Conservation (phyloP, 371 early-diverging fungal species). For the Chytridium lagenaria region DNA sequence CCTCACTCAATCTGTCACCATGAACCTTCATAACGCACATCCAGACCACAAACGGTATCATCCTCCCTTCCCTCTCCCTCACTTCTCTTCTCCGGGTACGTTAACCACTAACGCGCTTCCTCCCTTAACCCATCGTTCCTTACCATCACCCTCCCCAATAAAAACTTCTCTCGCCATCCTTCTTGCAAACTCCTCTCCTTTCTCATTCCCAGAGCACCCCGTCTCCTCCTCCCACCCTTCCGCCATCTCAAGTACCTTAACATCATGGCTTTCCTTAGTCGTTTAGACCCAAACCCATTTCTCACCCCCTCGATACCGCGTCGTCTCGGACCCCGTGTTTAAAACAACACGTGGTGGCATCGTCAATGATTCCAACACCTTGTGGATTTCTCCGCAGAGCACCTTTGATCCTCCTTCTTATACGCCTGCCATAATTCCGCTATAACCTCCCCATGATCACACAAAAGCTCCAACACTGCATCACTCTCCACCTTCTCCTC, state of each 20-base stretch:
- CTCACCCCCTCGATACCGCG: not conserved
- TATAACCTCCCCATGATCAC: constrained; percentile 34
- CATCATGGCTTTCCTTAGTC: no score
- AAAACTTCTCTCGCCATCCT: no score
- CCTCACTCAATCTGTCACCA: constrained; percentile 30
- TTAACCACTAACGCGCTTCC: not conserved
- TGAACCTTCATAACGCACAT: constrained; percentile 31
- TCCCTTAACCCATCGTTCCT: not conserved
- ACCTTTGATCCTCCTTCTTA: not conserved
- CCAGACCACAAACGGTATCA: constrained; percentile 32
- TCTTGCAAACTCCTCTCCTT: no score
- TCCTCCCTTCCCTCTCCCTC: constrained; percentile 13
- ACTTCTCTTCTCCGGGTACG: not conserved
- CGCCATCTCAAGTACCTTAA: no score
- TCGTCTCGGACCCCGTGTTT: no score
- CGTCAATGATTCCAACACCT: constrained; percentile 23
- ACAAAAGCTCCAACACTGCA: constrained; percentile 19
- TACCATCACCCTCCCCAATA: constrained; percentile 20
- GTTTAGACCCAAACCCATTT: not conserved
- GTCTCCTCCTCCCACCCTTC: no score
- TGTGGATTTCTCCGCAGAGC: constrained; percentile 16
- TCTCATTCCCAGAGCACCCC: no score
- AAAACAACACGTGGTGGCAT: constrained; percentile 6
- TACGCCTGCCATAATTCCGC: constrained; percentile 33
- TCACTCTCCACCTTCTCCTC: not conserved